phyloP scores from a whole-genome alignment of 192 early-diverging fungal genomes.

The Coemansia sp. region DNA sequence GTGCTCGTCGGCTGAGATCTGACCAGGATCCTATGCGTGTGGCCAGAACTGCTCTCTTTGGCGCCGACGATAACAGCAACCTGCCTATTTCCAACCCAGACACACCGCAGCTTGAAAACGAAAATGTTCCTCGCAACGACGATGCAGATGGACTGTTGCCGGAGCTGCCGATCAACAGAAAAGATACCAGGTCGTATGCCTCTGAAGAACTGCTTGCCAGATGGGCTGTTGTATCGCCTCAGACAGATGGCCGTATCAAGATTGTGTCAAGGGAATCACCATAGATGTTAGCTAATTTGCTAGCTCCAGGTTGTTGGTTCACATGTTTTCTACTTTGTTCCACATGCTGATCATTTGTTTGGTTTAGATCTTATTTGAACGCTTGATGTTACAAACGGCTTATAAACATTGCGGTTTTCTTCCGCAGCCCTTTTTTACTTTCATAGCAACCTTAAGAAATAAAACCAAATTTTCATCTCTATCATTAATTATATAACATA shows the following conservation, averaged over 20 bases:
- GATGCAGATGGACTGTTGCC: constrained; percentile 34
- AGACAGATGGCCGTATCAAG: constrained; percentile 57
- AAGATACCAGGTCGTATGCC: constrained; percentile 20
- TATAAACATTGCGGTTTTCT: too few species aligned
- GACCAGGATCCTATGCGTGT: constrained; percentile 34
- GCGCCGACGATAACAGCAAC: constrained; percentile 31
- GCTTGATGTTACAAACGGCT: too few species aligned
- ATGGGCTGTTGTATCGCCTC: constrained; percentile 61
- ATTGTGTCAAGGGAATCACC: constrained; percentile 6
- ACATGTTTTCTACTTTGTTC: too few species aligned
- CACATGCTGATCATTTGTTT: too few species aligned
- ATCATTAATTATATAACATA: too few species aligned
- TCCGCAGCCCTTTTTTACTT: too few species aligned
- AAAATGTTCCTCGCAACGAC: constrained; percentile 31
- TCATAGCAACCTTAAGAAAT: too few species aligned
- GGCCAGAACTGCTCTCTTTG: constrained; percentile 43
- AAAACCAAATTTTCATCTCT: too few species aligned
- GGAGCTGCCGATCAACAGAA: constrained; percentile 43
- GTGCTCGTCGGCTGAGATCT: constrained; percentile 23
- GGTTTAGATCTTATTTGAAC: too few species aligned
- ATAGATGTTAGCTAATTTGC: not conserved
- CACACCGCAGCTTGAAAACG: constrained; percentile 6
- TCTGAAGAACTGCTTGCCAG: constrained; percentile 51
- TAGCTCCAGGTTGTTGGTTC: too few species aligned
- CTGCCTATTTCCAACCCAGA: constrained; percentile 12